Base-by-base conservation (phyloP, 441 rosid species). In the Biscutella auriculata region DNA sequence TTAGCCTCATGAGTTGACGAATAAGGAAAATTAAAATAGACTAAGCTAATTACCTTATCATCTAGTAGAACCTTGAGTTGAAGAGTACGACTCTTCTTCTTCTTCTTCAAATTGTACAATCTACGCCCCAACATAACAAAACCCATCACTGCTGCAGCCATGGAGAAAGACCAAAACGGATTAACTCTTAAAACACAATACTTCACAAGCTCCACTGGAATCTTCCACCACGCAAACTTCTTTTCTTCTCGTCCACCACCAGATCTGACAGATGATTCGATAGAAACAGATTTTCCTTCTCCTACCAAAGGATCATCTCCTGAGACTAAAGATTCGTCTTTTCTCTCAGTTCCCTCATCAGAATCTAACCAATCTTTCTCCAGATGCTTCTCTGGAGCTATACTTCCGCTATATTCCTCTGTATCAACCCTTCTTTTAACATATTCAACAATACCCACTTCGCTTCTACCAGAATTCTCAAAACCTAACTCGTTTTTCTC, bases 141-240 rank as follows among this genome's bases (percentile, higher is more conserved):
- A 12, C 95, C 98, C 75, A 92, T 64, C 29, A 88, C 59, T 58
- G 98, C 95, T 16, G 96, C 96, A 6, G 94, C 94, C 72, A 86
- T 73, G 3, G 98, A 88, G 70, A 92, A 65, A 40, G 95, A 77
- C 96, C 96, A 88, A 64, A 80, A 56, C 55, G 95, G 98, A 37
- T 82, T 78, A 40, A 78, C 82, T 79, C 79, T 84, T 47, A 83
- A 80, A 57, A 79, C 80, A 74, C 87, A 84, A 66, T 73, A 84
- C 68, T 77, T 85, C 71, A 88, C 65, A 57, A 88, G 40, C 68
- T 85, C 88, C 13, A 80, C 66, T 9, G 96, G 96, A 58, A 85
- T 71, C 68, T 83, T 88, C 96, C 94, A 88, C 96, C 91, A 88
- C 7, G 53, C 77, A 25, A 75, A 63, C 0, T 39, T 61, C 33